These are phyloP conservation scores for Mycena rosella DNA, from an alignment of 768 basidiomycete species.

Conservation along the genomic window DNA sequence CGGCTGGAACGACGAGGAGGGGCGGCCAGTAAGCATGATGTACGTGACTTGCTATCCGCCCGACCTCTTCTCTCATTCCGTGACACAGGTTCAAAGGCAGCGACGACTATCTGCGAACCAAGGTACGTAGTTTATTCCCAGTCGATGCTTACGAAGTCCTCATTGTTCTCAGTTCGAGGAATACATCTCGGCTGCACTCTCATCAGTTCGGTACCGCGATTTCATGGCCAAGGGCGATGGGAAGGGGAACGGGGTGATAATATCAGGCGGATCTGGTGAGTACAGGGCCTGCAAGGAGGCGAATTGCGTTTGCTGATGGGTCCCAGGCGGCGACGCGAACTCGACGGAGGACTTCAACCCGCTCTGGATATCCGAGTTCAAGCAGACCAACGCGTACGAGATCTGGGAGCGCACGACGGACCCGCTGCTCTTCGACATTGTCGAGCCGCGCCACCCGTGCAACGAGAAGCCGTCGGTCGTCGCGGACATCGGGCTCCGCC, in stretches of 20 bases:
- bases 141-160: neutral
- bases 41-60: constrained; percentile 50
- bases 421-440: constrained; percentile 92
- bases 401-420: constrained; percentile 95
- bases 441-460: constrained; percentile 96
- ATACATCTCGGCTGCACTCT: constrained; percentile 89
- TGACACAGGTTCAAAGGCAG: constrained; percentile 88
- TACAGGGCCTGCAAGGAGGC: constrained; percentile 9
- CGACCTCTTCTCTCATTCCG: constrained; percentile 1
- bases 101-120: constrained; percentile 93
- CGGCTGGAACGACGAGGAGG: constrained; percentile 76
- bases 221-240: constrained; percentile 80
- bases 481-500: constrained; percentile 90
- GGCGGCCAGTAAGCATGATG: constrained; percentile 71
- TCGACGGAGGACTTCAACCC: constrained; percentile 87
- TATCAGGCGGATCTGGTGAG: constrained; percentile 72
- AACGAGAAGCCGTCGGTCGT: constrained; percentile 91
- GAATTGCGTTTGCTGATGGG: constrained; percentile 14
- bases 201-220: constrained; percentile 91
- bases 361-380: constrained; percentile 90
- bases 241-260: constrained; percentile 70
- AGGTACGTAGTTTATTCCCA: constrained; percentile 59
- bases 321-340: constrained; percentile 65
- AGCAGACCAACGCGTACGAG: constrained; percentile 86
- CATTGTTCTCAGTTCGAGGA: constrained; percentile 80